Percentiles rank a stretch among this genome's conserved stretches.
Conservation (phyloP, 495 filamentous ascomycete genomes). For the Neurospora sp. region DNA sequence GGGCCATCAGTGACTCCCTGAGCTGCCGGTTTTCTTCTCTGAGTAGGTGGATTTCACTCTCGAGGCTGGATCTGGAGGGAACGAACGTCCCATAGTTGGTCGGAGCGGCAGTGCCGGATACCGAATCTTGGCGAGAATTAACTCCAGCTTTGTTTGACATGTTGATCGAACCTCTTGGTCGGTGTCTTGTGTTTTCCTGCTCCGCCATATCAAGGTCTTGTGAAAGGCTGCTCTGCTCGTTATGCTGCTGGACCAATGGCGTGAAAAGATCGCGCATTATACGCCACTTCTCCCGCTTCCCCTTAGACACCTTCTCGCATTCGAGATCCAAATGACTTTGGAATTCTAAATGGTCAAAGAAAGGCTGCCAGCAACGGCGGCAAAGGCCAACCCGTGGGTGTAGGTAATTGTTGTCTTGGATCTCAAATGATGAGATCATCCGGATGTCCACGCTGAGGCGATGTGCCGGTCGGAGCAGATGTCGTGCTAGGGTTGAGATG, state of each 20-base stretch:
- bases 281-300: slow-evolving; percentile 25
- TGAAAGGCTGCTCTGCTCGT: neutral
- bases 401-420: slow-evolving; percentile 13
- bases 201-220: neutral
- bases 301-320: slow-evolving; percentile 24
- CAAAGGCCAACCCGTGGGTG: slow-evolving; percentile 22
- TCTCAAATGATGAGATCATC: slow-evolving; percentile 21
- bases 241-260: slow-evolving; percentile 6
- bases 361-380: slow-evolving; percentile 20
- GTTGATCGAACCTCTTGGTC: neutral
- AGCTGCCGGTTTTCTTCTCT: neutral
- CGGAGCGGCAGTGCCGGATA: neutral
- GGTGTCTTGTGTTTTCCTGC: neutral
- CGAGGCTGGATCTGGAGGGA: neutral
- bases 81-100: neutral
- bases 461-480: slow-evolving; percentile 22
- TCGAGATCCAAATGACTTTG: slow-evolving; percentile 9
- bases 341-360: slow-evolving; percentile 12
- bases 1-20: neutral
- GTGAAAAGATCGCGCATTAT: slow-evolving; percentile 22
- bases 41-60: neutral
- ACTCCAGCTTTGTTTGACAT: neutral
- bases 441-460: slow-evolving; percentile 18
- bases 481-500: slow-evolving; percentile 26
- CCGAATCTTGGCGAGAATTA: neutral